Conservation (phyloP, 768 basidiomycete genomes). For the Amanita molliuscula region DNA sequence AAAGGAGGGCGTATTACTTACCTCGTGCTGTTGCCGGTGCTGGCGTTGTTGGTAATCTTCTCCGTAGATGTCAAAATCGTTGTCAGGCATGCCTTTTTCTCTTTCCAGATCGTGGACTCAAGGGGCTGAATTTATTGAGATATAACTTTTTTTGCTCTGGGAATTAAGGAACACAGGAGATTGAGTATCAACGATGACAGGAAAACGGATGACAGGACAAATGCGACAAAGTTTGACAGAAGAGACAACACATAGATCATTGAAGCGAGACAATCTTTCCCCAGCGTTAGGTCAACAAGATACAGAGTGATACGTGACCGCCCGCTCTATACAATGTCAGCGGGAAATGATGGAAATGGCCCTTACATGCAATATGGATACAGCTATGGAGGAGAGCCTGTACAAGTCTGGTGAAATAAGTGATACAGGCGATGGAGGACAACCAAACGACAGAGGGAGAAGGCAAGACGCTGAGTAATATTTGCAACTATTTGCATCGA, state of each 20-base stretch:
- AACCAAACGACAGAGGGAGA: constrained; percentile 7
- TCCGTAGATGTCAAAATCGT: constrained; percentile 77
- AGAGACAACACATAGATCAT: constrained; percentile 4
- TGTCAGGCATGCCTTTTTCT: constrained; percentile 45
- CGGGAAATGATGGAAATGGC: constrained; percentile 10
- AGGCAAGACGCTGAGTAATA: constrained; percentile 6
- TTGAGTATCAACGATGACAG: constrained; percentile 28
- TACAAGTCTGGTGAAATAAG: constrained; percentile 12
- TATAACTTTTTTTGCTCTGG: constrained; percentile 18
- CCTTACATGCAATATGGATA: constrained; percentile 15
- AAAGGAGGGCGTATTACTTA: constrained; percentile 16
- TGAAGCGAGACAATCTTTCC: constrained; percentile 7
- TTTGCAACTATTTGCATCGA: constrained; percentile 12
- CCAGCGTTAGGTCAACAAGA: constrained; percentile 1
- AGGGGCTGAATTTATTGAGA: constrained; percentile 16
- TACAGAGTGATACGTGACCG: background rate
- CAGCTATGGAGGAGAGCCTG: constrained; percentile 13
- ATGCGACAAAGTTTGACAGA: constrained; percentile 3
- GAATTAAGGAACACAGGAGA: constrained; percentile 22
- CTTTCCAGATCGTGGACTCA: constrained; percentile 12
- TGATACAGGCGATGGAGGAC: constrained; percentile 14
- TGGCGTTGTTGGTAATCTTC: constrained; percentile 25
- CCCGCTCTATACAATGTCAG: constrained; percentile 12
- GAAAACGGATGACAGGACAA: constrained; percentile 12
- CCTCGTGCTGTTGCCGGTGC: constrained; percentile 19